A percentile compares a stretch with the other conserved stretches of the same genome.
Evolutionary conservation across 352 stramenopile genomes (phyloP).

Genomic region (Globisporangium megalacanthum): DNA sequence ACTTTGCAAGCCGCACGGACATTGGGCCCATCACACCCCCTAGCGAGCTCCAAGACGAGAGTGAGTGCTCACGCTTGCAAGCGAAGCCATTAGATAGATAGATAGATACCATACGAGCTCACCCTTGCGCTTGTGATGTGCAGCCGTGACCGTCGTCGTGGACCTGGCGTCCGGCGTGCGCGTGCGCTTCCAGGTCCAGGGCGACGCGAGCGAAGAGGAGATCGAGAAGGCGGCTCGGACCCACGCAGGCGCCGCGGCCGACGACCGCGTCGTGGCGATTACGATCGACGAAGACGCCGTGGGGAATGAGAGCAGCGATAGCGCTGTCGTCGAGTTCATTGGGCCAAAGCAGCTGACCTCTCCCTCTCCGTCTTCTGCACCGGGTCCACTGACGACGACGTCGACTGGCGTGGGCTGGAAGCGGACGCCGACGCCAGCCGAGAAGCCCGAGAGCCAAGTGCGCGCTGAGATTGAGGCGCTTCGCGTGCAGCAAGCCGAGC

Average conservation of each 20-base stretch:
- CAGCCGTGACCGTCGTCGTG: constrained; percentile 55
- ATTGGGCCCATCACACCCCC: constrained; percentile 51
- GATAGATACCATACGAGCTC: background rate
- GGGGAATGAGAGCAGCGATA: constrained; percentile 14
- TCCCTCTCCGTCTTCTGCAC: too few species aligned
- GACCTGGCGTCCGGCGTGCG: constrained; percentile 48
- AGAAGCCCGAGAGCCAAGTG: constrained; percentile 24
- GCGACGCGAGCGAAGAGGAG: constrained; percentile 50
- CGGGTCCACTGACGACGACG: background rate
- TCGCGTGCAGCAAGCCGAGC: constrained; percentile 42
- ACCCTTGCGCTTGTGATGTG: constrained; percentile 1
- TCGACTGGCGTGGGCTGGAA: constrained; percentile 41
- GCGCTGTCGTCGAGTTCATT: background rate
- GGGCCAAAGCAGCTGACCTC: too few species aligned
- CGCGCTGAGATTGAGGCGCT: constrained; percentile 56
- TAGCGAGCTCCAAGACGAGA: constrained; percentile 60
- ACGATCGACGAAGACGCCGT: constrained; percentile 57
- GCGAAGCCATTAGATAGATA: background rate
- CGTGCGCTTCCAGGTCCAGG: constrained; percentile 51
- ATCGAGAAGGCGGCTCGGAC: constrained; percentile 55
- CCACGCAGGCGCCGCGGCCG: constrained; percentile 21
- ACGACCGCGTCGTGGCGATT: constrained; percentile 56
- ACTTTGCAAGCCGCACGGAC: constrained; percentile 54
- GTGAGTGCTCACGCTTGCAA: constrained; percentile 24
- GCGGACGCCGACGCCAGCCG: constrained; percentile 21